Percentiles rank a stretch among this genome's conserved stretches.
phyloP scores from a whole-genome alignment of 2,329 filamentous ascomycete genomes.

The Venturiaceae sp. region DNA sequence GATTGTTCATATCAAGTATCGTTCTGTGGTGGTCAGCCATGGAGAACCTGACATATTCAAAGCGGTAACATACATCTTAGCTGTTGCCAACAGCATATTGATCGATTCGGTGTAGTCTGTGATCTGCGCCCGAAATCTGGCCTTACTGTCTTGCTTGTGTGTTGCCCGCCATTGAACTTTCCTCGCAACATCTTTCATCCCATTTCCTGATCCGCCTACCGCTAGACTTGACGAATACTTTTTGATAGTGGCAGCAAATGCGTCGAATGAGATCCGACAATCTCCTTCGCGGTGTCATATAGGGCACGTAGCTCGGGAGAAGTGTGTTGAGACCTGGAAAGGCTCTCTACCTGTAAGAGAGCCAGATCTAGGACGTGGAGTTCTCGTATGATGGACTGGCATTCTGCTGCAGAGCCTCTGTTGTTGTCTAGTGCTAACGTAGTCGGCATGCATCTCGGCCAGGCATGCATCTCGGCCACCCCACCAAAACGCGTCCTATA shows the following conservation, averaged over 20 bases:
- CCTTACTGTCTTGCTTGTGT: not conserved
- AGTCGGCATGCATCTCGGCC: too few species aligned
- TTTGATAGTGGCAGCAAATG: not conserved
- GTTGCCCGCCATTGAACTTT: not conserved
- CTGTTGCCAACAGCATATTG: not conserved
- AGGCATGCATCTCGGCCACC: too few species aligned
- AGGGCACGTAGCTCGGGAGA: not conserved
- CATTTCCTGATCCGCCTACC: not conserved
- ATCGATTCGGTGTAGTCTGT: not conserved
- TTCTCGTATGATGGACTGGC: not conserved
- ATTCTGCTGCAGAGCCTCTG: not conserved
- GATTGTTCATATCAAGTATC: too few species aligned
- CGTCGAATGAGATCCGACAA: not conserved
- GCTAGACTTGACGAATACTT: not conserved
- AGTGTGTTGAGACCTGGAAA: not conserved
- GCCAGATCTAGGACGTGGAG: not conserved
- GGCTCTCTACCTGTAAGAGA: not conserved
- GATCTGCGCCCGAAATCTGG: not conserved
- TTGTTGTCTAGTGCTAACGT: not conserved
- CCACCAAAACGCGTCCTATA: too few species aligned
- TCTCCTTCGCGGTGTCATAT: not conserved
- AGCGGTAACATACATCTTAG: not conserved
- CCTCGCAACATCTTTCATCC: not conserved
- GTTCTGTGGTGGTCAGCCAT: too few species aligned
- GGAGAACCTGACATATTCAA: too few species aligned